Evolutionary conservation across 2,329 filamentous ascomycete species (phyloP).

Genomic region (Parasarocladium wereldwijsianum): DNA sequence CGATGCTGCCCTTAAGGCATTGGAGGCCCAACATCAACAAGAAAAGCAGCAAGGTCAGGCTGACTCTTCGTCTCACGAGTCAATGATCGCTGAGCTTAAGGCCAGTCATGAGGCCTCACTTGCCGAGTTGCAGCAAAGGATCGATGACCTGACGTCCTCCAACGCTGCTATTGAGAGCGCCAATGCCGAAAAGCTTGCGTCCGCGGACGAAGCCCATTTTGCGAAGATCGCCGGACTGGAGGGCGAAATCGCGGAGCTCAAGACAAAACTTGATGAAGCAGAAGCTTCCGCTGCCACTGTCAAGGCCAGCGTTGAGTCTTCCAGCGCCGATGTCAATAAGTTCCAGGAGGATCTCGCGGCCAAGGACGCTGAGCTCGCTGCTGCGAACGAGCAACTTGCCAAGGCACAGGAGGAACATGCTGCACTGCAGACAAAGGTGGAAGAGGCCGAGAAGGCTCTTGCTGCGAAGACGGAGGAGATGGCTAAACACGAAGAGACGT

Average conservation of each 20-base stretch:
- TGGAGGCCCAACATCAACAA: constrained; percentile 38
- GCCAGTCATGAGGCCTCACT: constrained; percentile 30
- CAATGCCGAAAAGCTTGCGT: constrained; percentile 28
- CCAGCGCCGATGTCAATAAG: constrained; percentile 22
- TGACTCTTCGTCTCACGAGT: constrained; percentile 30
- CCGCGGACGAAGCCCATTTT: constrained; percentile 27
- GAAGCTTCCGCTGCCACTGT: constrained; percentile 28
- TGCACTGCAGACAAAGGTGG: constrained; percentile 33
- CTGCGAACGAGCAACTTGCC: constrained; percentile 23
- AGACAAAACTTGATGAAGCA: constrained; percentile 29
- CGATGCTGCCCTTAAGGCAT: constrained; percentile 26
- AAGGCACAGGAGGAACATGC: constrained; percentile 30
- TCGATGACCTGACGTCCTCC: constrained; percentile 35
- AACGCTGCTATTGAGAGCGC: constrained; percentile 29
- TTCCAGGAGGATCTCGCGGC: constrained; percentile 25
- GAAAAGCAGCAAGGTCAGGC: constrained; percentile 32
- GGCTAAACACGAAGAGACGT: constrained; percentile 36
- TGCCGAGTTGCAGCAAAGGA: constrained; percentile 36
- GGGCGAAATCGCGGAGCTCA: constrained; percentile 34
- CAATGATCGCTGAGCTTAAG: constrained; percentile 34
- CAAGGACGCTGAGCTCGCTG: constrained; percentile 30
- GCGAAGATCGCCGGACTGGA: constrained; percentile 35
- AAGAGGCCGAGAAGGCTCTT: constrained; percentile 29
- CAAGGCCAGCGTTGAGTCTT: constrained; percentile 28
- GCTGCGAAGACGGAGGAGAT: constrained; percentile 33